phyloP scores from a whole-genome alignment of 805 yeast genomes.

The Metschnikowia anglica region DNA sequence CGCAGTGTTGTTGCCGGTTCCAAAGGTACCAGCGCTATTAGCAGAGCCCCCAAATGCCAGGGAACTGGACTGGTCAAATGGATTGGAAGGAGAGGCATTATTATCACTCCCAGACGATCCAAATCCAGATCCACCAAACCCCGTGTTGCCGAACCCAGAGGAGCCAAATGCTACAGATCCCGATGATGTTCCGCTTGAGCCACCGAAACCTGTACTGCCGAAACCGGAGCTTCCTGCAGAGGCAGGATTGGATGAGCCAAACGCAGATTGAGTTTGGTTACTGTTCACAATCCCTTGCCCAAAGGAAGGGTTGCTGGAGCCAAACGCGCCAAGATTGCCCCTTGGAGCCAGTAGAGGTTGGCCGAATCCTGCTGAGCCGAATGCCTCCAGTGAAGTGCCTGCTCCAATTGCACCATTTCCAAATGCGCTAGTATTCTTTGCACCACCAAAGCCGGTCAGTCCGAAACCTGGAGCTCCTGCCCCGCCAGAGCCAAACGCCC shows the following conservation, averaged over 20 bases:
- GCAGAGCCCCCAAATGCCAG: constrained; percentile 9
- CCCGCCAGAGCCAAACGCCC: constrained; percentile 7
- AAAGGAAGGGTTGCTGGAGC: not conserved
- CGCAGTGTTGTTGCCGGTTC: constrained; percentile 1
- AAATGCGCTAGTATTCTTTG: constrained; percentile 14
- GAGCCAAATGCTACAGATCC: not conserved
- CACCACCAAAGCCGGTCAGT: constrained; percentile 1
- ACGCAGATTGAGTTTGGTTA: not conserved
- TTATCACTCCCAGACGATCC: not conserved
- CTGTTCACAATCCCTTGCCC: not conserved
- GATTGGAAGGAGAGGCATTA: not conserved
- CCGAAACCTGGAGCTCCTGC: not conserved
- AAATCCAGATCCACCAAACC: not conserved
- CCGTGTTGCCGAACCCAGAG: not conserved
- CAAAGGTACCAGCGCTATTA: constrained; percentile 16
- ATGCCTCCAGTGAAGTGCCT: constrained; percentile 5
- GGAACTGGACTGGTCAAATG: not conserved
- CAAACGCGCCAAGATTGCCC: not conserved
- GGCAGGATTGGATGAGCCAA: not conserved
- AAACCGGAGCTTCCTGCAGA: constrained; percentile 1
- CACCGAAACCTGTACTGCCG: constrained; percentile 8
- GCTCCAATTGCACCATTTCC: constrained; percentile 5
- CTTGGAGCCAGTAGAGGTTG: not conserved
- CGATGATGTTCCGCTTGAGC: not conserved
- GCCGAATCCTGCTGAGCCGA: constrained; percentile 9